Evolutionary conservation across 257 asterid genomes (phyloP).

Genomic region (Solanum dulcamara): DNA sequence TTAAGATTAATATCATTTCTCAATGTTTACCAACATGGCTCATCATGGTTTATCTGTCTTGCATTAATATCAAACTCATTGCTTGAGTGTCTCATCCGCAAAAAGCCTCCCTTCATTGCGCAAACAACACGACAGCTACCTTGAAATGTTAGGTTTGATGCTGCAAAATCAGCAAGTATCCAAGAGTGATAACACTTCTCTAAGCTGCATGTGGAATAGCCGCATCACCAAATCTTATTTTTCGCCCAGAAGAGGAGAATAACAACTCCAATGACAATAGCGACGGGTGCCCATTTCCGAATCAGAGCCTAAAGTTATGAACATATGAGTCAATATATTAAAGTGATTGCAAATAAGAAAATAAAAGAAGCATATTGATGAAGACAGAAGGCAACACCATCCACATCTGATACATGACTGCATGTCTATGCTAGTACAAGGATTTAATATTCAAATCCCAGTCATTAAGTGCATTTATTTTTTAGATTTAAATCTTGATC

Average conservation of each 20-base stretch:
- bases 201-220: neutral
- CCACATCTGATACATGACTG: neutral
- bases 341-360: neutral
- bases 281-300: conserved; percentile 87
- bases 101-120: neutral
- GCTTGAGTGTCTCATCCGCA: neutral
- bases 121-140: neutral
- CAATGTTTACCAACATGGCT: neutral
- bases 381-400: neutral
- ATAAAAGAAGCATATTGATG: neutral
- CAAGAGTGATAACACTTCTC: neutral
- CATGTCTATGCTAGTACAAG: neutral
- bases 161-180: neutral
- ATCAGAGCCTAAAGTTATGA: conserved; percentile 55
- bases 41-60: neutral
- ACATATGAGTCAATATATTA: neutral
- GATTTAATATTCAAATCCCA: neutral
- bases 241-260: conserved; percentile 66
- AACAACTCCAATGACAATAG: conserved; percentile 72
- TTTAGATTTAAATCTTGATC: neutral
- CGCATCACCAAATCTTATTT: conserved; percentile 71
- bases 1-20: neutral
- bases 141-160: neutral
- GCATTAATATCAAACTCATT: neutral
- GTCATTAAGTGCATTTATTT: neutral